A percentile compares a stretch with the other conserved stretches of the same genome.
phyloP scores from a whole-genome alignment of 331 rosid species.

The Rhamnella rubrinervis region DNA sequence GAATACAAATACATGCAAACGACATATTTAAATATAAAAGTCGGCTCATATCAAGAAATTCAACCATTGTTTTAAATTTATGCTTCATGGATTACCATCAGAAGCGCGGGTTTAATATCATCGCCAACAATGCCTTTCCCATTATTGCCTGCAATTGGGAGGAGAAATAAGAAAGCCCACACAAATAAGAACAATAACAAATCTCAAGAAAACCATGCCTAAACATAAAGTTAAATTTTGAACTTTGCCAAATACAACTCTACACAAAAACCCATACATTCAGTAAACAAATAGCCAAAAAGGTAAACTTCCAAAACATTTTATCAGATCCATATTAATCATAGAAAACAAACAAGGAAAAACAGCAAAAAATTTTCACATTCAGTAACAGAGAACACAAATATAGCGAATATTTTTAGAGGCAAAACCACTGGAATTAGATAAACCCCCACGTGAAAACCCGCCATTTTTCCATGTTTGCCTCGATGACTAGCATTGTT shows the following conservation, averaged over 20 bases:
- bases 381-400: not conserved
- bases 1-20: not conserved
- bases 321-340: too few relatives aligned
- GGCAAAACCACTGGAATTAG: conserved; percentile 16
- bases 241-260: too few relatives aligned
- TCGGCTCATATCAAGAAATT: conserved; percentile 74
- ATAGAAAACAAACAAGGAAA: too few relatives aligned
- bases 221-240: too few relatives aligned
- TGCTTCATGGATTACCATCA: conserved; percentile 61
- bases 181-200: not conserved
- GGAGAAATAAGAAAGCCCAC: not conserved
- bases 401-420: conserved; percentile 35
- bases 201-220: not conserved
- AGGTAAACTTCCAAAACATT: too few relatives aligned
- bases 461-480: conserved; percentile 21
- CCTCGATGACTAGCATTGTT: conserved; percentile 40
- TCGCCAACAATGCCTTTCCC: conserved; percentile 26
- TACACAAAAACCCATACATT: too few relatives aligned
- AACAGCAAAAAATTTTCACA: not conserved
- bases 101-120: conserved; percentile 88
- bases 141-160: too few relatives aligned
- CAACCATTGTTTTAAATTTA: conserved; percentile 43
- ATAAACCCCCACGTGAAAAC: conserved; percentile 36
- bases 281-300: too few relatives aligned
- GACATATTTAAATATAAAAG: not conserved